These are phyloP conservation scores for Ceratocystis destructans DNA, from an alignment of 2,329 filamentous ascomycete species.

Conservation along the genomic window DNA sequence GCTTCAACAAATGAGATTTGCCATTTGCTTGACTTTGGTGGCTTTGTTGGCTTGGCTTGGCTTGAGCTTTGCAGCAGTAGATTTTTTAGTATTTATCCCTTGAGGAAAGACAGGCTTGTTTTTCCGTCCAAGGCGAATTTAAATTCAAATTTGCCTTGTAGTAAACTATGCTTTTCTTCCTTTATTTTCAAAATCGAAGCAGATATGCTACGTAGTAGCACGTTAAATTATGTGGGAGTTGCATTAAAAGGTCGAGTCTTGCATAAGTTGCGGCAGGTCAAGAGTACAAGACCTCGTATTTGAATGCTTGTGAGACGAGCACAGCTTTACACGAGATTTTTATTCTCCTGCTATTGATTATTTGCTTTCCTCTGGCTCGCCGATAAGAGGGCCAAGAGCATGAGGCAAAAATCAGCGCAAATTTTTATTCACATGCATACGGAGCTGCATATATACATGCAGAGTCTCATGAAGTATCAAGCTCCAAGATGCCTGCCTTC, in stretches of 20 bases:
- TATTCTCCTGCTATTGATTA: background rate
- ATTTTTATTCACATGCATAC: too few relatives aligned
- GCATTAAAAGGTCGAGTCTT: background rate
- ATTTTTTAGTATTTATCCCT: too few relatives aligned
- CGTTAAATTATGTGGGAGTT: background rate
- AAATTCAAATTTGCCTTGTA: background rate
- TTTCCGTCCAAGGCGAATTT: background rate
- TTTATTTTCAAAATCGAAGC: background rate
- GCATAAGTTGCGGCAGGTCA: background rate
- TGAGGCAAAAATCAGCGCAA: too few relatives aligned
- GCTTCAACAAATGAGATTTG: too few relatives aligned
- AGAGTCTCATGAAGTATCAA: too few relatives aligned
- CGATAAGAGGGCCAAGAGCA: too few relatives aligned
- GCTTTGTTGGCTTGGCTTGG: too few relatives aligned
- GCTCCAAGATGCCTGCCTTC: background rate
- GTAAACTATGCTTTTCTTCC: background rate
- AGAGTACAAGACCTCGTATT: slow-evolving; percentile 3
- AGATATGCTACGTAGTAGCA: background rate
- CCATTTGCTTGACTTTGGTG: too few relatives aligned
- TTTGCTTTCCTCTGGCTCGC: background rate
- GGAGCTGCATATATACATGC: too few relatives aligned
- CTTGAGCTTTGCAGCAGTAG: too few relatives aligned
- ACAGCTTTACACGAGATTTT: too few relatives aligned
- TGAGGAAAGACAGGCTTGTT: too few relatives aligned
- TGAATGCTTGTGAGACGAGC: background rate